Percentiles rank a stretch among this genome's conserved stretches.
Evolutionary conservation across 2,329 filamentous ascomycete species (phyloP).

Genomic region (Decorospora gaudefroyi): DNA sequence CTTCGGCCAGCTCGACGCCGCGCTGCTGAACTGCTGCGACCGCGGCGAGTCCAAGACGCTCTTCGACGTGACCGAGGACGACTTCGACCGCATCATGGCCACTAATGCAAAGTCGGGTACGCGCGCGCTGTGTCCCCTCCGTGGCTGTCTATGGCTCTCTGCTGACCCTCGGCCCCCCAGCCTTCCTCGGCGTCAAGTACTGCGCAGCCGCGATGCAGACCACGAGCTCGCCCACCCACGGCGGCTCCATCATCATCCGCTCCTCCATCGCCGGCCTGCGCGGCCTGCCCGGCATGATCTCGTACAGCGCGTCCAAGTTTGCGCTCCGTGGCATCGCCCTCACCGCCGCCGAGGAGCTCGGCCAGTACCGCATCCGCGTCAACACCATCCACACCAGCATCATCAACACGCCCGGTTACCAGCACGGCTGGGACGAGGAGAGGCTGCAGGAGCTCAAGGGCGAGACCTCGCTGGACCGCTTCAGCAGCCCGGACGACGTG

Average conservation of each 20-base stretch:
- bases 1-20: slow-evolving; percentile 37
- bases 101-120: slow-evolving; percentile 48
- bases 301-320: slow-evolving; percentile 48
- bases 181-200: slow-evolving; percentile 49
- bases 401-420: slow-evolving; percentile 46
- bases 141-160: no score
- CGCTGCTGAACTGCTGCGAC: slow-evolving; percentile 37
- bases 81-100: slow-evolving; percentile 46
- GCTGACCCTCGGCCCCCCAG: slow-evolving; percentile 18
- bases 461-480: slow-evolving; percentile 45
- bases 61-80: slow-evolving; percentile 45
- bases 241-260: slow-evolving; percentile 49
- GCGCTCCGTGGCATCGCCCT: slow-evolving; percentile 48
- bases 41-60: slow-evolving; percentile 37
- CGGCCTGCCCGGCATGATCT: slow-evolving; percentile 44
- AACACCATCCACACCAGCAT: slow-evolving; percentile 51
- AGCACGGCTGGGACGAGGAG: slow-evolving; percentile 43
- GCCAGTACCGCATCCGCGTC: slow-evolving; percentile 47
- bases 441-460: slow-evolving; percentile 41
- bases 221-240: slow-evolving; percentile 28
- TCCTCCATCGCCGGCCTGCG: slow-evolving; percentile 49
- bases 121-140: no score
- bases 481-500: slow-evolving; percentile 47
- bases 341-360: slow-evolving; percentile 48
- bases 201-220: slow-evolving; percentile 41